These are phyloP conservation scores for Xylariaceae sp. DNA, from an alignment of 2,329 filamentous ascomycete genomes.

Conservation along the genomic window DNA sequence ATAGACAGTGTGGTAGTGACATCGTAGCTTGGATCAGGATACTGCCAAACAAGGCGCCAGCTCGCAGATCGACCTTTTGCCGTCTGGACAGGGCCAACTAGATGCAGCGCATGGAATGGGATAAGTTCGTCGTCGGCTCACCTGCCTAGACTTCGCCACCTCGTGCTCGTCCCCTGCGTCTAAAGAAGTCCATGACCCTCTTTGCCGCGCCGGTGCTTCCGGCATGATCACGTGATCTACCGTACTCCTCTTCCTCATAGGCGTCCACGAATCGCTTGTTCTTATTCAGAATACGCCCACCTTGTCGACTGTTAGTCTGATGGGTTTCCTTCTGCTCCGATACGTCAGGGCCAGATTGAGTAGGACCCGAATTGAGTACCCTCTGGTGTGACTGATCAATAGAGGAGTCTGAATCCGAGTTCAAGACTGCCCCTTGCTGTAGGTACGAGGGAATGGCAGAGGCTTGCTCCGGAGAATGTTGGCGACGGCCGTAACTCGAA, in stretches of 20 bases:
- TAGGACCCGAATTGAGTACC: conserved; percentile 40
- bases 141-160: conserved; percentile 43
- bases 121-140: conserved; percentile 4
- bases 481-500: conserved; percentile 37
- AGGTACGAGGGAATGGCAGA: conserved; percentile 45
- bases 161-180: conserved; percentile 73
- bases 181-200: conserved; percentile 97
- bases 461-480: conserved; percentile 38
- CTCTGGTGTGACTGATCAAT: conserved; percentile 42
- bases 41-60: not conserved
- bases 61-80: conserved; percentile 2
- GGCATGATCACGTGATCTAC: conserved; percentile 56
- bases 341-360: conserved; percentile 41
- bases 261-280: conserved; percentile 84
- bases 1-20: not conserved
- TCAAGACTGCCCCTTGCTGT: conserved; percentile 42
- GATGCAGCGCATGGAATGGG: conserved; percentile 5
- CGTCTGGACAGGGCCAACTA: conserved; percentile 1
- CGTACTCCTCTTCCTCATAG: conserved; percentile 69
- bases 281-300: conserved; percentile 66
- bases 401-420: conserved; percentile 51
- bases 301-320: conserved; percentile 34
- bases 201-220: conserved; percentile 84
- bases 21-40: conserved; percentile 3
- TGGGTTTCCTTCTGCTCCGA: conserved; percentile 41